These are phyloP conservation scores for Neurospora sp. DNA, from an alignment of 495 filamentous ascomycete genomes.

Conservation along the genomic window DNA sequence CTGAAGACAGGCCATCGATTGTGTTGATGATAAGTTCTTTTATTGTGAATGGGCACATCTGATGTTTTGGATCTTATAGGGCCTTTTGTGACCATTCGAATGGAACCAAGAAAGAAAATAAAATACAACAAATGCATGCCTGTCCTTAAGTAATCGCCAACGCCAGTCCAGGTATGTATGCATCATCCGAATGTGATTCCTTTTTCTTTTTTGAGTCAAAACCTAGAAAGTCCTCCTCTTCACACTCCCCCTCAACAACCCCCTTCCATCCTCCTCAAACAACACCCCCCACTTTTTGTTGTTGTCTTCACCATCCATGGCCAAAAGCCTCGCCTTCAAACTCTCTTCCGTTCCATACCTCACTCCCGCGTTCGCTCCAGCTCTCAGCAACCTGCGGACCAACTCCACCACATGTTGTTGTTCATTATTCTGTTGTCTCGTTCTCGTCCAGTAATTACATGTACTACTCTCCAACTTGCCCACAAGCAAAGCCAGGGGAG, in stretches of 20 bases:
- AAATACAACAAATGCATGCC: background rate
- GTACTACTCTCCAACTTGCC: background rate
- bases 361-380: slow-evolving; percentile 2
- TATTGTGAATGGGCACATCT: background rate
- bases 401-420: background rate
- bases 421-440: no score
- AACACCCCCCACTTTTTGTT: background rate
- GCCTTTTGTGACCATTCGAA: background rate
- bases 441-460: no score
- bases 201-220: no score
- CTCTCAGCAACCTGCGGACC: background rate
- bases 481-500: slow-evolving; percentile 1
- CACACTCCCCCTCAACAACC: background rate
- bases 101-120: background rate
- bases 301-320: background rate
- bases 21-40: background rate
- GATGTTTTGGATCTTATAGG: background rate
- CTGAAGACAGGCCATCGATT: background rate
- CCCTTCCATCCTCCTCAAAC: background rate
- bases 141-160: no score
- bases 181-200: no score
- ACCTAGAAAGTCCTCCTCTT: background rate
- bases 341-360: background rate
- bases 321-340: background rate
- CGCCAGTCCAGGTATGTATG: no score